Conservation (phyloP, 768 basidiomycete species). For the Coprinopsis marcescibilis region DNA sequence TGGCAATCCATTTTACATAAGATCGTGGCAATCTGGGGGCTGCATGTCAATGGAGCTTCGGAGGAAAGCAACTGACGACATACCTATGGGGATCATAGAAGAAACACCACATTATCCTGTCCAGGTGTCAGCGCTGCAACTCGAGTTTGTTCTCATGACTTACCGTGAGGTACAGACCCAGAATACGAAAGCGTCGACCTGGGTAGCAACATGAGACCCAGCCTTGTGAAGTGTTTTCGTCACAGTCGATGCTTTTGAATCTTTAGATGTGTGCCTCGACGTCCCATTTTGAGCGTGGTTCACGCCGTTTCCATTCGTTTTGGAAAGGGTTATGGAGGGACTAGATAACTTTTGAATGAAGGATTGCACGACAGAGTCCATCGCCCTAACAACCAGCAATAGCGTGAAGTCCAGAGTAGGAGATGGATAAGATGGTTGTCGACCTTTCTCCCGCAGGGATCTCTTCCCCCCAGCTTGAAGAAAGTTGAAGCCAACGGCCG, state of each 20-base stretch:
- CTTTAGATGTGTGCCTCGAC: background rate
- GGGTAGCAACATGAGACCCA: conserved; percentile 30
- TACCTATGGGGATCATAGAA: conserved; percentile 73
- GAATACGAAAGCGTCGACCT: conserved; percentile 65
- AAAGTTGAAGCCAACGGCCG: conserved; percentile 34
- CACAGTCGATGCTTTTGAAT: background rate
- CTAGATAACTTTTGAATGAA: conserved; percentile 33
- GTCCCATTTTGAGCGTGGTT: background rate
- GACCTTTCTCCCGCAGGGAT: conserved; percentile 19
- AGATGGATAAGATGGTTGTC: conserved; percentile 25
- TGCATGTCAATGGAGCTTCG: background rate
- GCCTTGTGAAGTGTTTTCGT: conserved; percentile 18
- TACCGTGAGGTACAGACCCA: conserved; percentile 78
- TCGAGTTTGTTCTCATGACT: conserved; percentile 12
- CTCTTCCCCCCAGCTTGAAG: conserved; percentile 41
- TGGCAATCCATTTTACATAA: conserved; percentile 75
- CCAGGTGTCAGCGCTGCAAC: conserved; percentile 2
- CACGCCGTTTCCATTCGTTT: conserved; percentile 4
- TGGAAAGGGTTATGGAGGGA: background rate
- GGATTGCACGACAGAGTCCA: conserved; percentile 55
- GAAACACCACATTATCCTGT: conserved; percentile 87
- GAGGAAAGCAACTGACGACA: conserved; percentile 2
- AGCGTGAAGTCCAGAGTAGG: conserved; percentile 66
- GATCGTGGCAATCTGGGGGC: conserved; percentile 47
- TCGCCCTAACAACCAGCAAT: conserved; percentile 60